Evolutionary conservation across 2,329 filamentous ascomycete genomes (phyloP).

Genomic region (Fusarium sp.): DNA sequence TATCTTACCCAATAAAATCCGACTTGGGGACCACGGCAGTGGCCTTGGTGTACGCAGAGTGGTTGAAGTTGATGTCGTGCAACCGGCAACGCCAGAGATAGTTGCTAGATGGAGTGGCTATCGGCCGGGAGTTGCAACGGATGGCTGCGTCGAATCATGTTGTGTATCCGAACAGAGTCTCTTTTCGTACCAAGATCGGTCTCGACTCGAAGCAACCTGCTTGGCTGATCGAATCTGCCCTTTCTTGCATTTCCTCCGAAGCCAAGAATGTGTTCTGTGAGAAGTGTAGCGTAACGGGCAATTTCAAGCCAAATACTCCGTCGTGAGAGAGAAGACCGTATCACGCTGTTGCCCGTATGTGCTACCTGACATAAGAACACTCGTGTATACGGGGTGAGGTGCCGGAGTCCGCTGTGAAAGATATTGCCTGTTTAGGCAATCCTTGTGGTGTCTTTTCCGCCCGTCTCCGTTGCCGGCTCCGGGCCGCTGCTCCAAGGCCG

Average conservation of each 20-base stretch:
- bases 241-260: constrained; percentile 2
- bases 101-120: constrained; percentile 7
- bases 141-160: constrained; percentile 9
- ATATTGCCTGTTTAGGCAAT: constrained; percentile 36
- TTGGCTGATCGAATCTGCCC: constrained; percentile 4
- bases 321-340: neutral
- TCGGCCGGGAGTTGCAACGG: neutral
- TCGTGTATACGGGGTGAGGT: constrained; percentile 4
- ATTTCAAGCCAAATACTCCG: neutral
- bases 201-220: constrained; percentile 5
- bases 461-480: constrained; percentile 21
- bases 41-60: constrained; percentile 13
- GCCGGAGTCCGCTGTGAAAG: neutral
- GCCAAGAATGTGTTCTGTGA: neutral
- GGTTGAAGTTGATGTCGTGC: constrained; percentile 35
- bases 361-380: neutral
- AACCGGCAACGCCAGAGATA: constrained; percentile 18
- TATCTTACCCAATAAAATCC: neutral
- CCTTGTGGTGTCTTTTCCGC: constrained; percentile 16
- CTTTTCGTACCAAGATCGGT: neutral
- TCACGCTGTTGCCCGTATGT: constrained; percentile 5
- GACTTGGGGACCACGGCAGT: neutral
- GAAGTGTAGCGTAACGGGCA: neutral
- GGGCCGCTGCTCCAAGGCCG: constrained; percentile 5
- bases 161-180: constrained; percentile 5